phyloP scores from a whole-genome alignment of 768 basidiomycete genomes.

The Lentinula sp. region DNA sequence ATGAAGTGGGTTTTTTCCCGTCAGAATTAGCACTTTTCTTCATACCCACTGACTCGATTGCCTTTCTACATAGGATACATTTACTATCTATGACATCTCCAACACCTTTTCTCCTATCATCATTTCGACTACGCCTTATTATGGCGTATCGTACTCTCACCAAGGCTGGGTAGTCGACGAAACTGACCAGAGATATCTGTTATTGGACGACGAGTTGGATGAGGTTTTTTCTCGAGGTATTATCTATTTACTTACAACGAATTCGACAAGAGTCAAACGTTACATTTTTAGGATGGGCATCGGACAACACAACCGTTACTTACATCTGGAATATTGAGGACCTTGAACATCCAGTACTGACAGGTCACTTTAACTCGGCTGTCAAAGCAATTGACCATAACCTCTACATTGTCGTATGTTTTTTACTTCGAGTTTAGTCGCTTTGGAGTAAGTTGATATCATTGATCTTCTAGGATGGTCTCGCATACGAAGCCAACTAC shows the following conservation, averaged over 20 bases:
- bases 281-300: not conserved
- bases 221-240: slow-evolving; percentile 9
- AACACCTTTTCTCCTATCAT: slow-evolving; percentile 15
- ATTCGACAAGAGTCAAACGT: not conserved
- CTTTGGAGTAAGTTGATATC: not conserved
- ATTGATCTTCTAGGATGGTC: slow-evolving; percentile 10
- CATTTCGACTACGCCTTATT: slow-evolving; percentile 22
- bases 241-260: not conserved
- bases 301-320: slow-evolving; percentile 14
- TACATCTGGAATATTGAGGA: slow-evolving; percentile 25
- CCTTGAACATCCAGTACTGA: slow-evolving; percentile 18
- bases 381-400: slow-evolving; percentile 23
- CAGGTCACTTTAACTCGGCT: slow-evolving; percentile 21
- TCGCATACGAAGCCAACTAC: slow-evolving; percentile 24
- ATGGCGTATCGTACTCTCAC: slow-evolving; percentile 24
- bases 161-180: slow-evolving; percentile 26
- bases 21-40: not conserved
- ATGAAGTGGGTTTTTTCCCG: slow-evolving; percentile 17
- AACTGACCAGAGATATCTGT: slow-evolving; percentile 19
- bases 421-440: not conserved
- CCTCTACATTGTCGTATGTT: slow-evolving; percentile 14
- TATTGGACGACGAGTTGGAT: slow-evolving; percentile 24
- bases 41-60: not conserved
- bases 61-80: not conserved
- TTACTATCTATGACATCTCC: slow-evolving; percentile 23